Base-by-base conservation (phyloP, 352 stramenopile genomes). In the Hyaloperonospora brassicae region DNA sequence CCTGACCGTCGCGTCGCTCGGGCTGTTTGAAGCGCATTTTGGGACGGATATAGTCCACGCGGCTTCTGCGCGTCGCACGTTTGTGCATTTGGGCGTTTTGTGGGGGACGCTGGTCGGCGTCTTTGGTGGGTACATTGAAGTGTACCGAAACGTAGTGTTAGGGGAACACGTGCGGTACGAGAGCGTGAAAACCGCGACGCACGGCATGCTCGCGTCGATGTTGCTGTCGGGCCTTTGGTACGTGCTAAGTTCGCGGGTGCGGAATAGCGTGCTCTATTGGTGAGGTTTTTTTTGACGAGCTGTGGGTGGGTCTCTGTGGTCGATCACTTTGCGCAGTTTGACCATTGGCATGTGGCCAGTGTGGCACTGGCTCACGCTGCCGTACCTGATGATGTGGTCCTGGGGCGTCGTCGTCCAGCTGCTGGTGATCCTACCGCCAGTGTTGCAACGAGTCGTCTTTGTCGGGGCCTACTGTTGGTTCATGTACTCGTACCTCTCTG, bases 301-400 rank as follows among this genome's bases (percentile, higher is more conserved):
- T 17, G 17, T 17, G 17, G 17, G 17, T 17, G 17, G 17, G 17
- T 17, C 24, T 36, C 17, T 30, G 3, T 27, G 8, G 22, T 14
- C 6, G 30, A 31, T 35, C 41, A 30, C 27, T 41, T 12, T 30
- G 40, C 6, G 25, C 50, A 89, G 79, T 62, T 79, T 86, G 47
- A 65, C 69, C n/a, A 66, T 89, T 45, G 79, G 76, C 5, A 72
- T 89, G 62, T 89, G 79, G 76, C 76, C 79, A 1, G 71, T 87
- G 35, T 89, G 79, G 79, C 61, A 79, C 27, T 85, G 73, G 79
- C 61, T 89, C 31, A 89, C 79, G 35, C 23, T 86, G 42, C 74
- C 75, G 39, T 87, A 87, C 58, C 62, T 90, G 47, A 84, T 90
- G 66, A 90, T 90, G 76, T 84, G 75, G 69, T 86, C 85, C 43